Evolutionary conservation across 176 grass and related monocot genomes (phyloP).

Genomic region (Phyllostachys edulis): DNA sequence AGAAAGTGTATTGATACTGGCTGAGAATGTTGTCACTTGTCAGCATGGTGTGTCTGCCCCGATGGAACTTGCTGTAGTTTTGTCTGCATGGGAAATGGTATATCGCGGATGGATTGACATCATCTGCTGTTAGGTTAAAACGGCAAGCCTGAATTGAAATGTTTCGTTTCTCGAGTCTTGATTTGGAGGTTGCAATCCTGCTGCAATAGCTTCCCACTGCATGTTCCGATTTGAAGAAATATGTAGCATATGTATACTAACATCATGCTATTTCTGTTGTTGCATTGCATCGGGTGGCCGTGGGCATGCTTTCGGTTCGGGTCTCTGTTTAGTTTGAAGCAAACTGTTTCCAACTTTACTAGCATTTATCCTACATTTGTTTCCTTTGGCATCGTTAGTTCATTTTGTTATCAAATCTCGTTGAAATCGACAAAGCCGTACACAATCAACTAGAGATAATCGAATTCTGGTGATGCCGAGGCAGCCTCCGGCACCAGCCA

Average conservation of each 20-base stretch:
- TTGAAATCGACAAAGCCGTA: neutral
- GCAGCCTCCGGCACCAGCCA: neutral
- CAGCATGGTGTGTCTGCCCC: neutral
- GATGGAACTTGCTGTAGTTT: conserved; percentile 34
- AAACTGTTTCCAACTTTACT: neutral
- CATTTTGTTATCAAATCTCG: neutral
- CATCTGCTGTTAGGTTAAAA: neutral
- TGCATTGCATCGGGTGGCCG: neutral
- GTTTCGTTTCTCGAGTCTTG: neutral
- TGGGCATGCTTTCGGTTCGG: neutral
- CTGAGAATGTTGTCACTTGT: conserved; percentile 27
- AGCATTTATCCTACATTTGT: neutral
- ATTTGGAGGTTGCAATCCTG: neutral
- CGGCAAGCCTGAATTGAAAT: neutral
- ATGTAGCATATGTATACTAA: neutral
- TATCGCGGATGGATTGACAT: neutral
- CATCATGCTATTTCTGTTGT: neutral
- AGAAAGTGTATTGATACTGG: neutral
- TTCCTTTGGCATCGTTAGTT: neutral
- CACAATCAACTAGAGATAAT: neutral
- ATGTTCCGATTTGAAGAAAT: neutral
- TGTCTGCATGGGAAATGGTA: conserved; percentile 14
- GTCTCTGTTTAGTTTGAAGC: neutral
- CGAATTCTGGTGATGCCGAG: neutral
- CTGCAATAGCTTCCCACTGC: neutral